Evolutionary conservation across 2,329 filamentous ascomycete species (phyloP).

Genomic region (Ilyonectria destructans): DNA sequence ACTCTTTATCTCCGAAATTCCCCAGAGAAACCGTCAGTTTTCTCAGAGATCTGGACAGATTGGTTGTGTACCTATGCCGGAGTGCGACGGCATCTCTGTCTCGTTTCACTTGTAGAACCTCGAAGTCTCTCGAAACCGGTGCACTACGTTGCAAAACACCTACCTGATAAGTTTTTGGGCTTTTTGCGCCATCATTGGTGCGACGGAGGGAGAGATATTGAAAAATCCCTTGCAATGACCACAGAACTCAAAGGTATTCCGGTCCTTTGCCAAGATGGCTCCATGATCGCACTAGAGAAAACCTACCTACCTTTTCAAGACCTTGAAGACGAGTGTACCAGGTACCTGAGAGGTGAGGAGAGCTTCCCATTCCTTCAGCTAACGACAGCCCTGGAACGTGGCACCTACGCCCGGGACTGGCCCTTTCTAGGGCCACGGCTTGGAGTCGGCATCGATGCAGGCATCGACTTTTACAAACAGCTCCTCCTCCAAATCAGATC

Average conservation of each 20-base stretch:
- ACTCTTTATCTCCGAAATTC: not conserved
- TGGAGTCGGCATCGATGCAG: not conserved
- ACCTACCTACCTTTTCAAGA: conserved; percentile 7
- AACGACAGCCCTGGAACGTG: conserved; percentile 1
- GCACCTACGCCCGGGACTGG: not conserved
- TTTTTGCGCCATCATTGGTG: conserved; percentile 7
- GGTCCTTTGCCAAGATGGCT: not conserved
- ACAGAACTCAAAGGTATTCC: not conserved
- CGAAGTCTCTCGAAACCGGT: not conserved
- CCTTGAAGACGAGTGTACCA: not conserved
- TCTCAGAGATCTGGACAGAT: not conserved
- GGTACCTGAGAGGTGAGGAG: not conserved
- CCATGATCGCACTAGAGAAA: not conserved
- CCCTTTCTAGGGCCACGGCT: not conserved
- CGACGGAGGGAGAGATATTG: not conserved
- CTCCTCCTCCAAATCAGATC: not conserved
- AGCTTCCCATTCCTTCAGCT: not conserved
- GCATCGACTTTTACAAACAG: not conserved
- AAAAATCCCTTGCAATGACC: not conserved
- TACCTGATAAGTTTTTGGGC: not conserved
- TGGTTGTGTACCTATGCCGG: conserved; percentile 4
- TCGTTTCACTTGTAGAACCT: not conserved
- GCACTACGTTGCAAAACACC: conserved; percentile 1
- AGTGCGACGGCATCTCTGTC: not conserved
- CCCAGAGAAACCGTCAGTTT: not conserved